Conservation (phyloP, 345 rosid genomes). For the Aethionema arabicum region DNA sequence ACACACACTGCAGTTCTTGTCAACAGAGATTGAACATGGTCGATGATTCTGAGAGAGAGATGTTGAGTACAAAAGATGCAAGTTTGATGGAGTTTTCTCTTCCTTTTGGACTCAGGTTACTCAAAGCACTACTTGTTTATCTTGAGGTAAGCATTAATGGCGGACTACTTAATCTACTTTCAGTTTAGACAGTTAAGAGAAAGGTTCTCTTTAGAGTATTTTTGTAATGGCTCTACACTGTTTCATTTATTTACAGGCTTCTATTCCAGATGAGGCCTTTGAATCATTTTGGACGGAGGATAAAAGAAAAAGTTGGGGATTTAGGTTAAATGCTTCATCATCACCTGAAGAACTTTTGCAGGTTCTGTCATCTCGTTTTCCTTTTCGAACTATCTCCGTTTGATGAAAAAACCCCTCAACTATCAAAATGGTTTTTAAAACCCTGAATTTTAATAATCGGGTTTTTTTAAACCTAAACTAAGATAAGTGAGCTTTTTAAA, state of each 20-base stretch:
- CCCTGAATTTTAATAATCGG: too few relatives aligned
- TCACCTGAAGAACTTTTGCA: constrained; percentile 69
- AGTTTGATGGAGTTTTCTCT: constrained; percentile 45
- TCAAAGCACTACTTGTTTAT: constrained; percentile 58
- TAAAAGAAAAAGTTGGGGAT: constrained; percentile 54
- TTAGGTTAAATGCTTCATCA: constrained; percentile 56
- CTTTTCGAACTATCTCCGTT: neutral
- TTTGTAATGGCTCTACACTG: constrained; percentile 18
- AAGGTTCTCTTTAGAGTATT: neutral
- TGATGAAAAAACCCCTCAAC: too few relatives aligned
- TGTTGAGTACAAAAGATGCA: constrained; percentile 33
- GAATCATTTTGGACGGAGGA: constrained; percentile 73
- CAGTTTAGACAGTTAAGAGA: neutral
- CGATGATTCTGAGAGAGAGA: constrained; percentile 44
- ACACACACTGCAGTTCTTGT: constrained; percentile 62
- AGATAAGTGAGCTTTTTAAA: too few relatives aligned
- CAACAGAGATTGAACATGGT: constrained; percentile 53
- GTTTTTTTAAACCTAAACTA: too few relatives aligned
- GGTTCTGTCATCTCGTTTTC: constrained; percentile 44
- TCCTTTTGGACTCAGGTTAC: constrained; percentile 73
- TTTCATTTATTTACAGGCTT: constrained; percentile 48
- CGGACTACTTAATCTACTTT: neutral
- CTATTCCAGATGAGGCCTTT: constrained; percentile 75
- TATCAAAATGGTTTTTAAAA: too few relatives aligned
- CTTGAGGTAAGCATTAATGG: constrained; percentile 62